phyloP scores from a whole-genome alignment of 2,329 filamentous ascomycete species.

The Pseudocercospora vitis region DNA sequence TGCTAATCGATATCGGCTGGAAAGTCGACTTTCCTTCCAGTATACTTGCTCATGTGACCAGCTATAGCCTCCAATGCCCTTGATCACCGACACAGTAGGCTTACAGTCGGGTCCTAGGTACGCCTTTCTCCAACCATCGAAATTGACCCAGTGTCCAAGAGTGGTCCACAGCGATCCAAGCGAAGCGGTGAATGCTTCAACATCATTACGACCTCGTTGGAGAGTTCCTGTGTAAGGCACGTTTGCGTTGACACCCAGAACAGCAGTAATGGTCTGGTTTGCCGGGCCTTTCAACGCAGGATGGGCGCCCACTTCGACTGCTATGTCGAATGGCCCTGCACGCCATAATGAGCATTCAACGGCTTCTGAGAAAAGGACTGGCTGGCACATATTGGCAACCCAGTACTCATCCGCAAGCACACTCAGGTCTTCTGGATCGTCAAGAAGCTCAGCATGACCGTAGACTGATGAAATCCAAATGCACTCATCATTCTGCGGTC shows the following conservation, averaged over 20 bases:
- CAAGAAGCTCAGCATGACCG: slow-evolving; percentile 27
- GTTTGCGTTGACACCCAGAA: slow-evolving; percentile 15
- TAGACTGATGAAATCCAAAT: slow-evolving; percentile 27
- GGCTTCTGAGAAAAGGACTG: slow-evolving; percentile 50
- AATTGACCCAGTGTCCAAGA: slow-evolving; percentile 19
- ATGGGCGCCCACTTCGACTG: slow-evolving; percentile 51
- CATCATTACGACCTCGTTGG: slow-evolving; percentile 30
- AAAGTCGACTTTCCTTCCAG: slow-evolving; percentile 23
- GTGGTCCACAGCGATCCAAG: slow-evolving; percentile 22
- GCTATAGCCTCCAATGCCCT: slow-evolving; percentile 17
- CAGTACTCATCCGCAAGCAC: slow-evolving; percentile 41
- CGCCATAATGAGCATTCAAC: slow-evolving; percentile 32
- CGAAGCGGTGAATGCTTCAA: slow-evolving; percentile 28
- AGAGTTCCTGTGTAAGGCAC: slow-evolving; percentile 25
- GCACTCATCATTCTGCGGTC: slow-evolving; percentile 17
- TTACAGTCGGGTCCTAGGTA: slow-evolving; percentile 13
- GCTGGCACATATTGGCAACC: slow-evolving; percentile 47
- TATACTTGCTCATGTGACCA: slow-evolving; percentile 20
- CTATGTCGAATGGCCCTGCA: slow-evolving; percentile 37
- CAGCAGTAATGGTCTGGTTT: slow-evolving; percentile 38
- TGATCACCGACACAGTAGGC: not conserved
- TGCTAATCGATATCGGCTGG: slow-evolving; percentile 16
- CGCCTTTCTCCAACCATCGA: slow-evolving; percentile 19
- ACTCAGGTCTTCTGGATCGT: slow-evolving; percentile 26
- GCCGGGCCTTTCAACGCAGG: slow-evolving; percentile 47